Base-by-base conservation (phyloP, 257 asterid genomes). In the Nicotiana attenuata region DNA sequence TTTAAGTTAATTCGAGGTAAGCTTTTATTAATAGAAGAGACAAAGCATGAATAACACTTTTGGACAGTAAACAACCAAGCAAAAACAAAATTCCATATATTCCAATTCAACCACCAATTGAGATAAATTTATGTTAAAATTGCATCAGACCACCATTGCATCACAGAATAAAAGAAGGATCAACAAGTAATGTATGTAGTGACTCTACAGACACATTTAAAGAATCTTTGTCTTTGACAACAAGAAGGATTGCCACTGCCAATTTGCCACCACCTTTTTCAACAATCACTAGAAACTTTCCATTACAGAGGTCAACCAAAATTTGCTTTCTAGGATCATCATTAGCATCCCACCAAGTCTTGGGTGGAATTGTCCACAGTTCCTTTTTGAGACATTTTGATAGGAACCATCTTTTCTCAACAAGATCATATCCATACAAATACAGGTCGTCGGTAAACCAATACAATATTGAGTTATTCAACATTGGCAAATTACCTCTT, bases 331-430 rank as follows among this genome's bases (percentile, higher is more conserved):
- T 0, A 14, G 9, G n/a, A 15, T 14, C 5, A 11, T 14, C 14
- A 11, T 0, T 10, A 3, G 0, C 2, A 15, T 0, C 1, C 22
- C 9, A 0, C 20, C 20, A 16, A 56, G 3, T 17, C 20, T 5
- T 16, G 61, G 22, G 22, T 56, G 20, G 61, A 56, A 17, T 56
- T 56, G 61, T 16, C 61, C 61, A 56, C 1, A 56, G 20, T 56
- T 55, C 61, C 22, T n/a, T 55, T 55, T 15, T 55, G 61, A 16
- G 22, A 55, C 61, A 55, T 55, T 17, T 55, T 7, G 61, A 55
- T 55, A 0, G 22, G 8, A 55, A 16, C 61, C 61, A 55, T 5
- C 61, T 55, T 55, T 55, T 17, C 2, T 17, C 61, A 55, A 55
- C 22, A 55, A 55, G 9, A 55, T 55, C 10, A 55, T 17, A 55